Evolutionary conservation across 345 rosid species (phyloP).

Genomic region (Rhodamnia rubescens): DNA sequence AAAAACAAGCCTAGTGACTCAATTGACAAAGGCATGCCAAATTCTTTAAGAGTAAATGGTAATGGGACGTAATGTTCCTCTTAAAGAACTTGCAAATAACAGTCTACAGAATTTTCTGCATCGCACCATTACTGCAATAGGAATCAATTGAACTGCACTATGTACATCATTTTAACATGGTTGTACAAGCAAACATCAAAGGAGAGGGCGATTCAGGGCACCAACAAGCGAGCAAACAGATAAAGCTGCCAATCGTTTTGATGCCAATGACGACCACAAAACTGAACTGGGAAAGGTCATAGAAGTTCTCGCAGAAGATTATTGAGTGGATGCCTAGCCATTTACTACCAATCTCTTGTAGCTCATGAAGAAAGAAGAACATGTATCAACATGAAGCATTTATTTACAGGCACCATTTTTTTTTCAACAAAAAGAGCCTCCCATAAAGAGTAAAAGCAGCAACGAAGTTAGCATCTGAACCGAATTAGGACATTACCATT

Average conservation of each 20-base stretch:
- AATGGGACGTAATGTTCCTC: not conserved
- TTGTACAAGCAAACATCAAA: not conserved
- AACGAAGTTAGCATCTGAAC: not conserved
- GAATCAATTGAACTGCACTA: not conserved
- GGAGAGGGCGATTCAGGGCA: not conserved
- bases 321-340: not conserved
- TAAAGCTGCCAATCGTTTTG: not conserved
- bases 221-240: not conserved
- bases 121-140: not conserved
- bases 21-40: not conserved
- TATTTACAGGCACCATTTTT: not conserved
- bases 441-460: not conserved
- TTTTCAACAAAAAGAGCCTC: not conserved
- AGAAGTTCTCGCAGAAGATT: not conserved
- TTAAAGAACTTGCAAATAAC: not conserved
- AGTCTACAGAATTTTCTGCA: not conserved
- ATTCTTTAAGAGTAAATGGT: not conserved
- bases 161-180: not conserved
- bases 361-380: not conserved
- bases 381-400: not conserved
- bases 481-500: slow-evolving; percentile 26
- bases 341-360: not conserved
- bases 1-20: not conserved
- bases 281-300: not conserved
- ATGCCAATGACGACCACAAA: not conserved